Base-by-base conservation (phyloP, 78 protist genomes). In the Dictyostelium citrinum region DNA sequence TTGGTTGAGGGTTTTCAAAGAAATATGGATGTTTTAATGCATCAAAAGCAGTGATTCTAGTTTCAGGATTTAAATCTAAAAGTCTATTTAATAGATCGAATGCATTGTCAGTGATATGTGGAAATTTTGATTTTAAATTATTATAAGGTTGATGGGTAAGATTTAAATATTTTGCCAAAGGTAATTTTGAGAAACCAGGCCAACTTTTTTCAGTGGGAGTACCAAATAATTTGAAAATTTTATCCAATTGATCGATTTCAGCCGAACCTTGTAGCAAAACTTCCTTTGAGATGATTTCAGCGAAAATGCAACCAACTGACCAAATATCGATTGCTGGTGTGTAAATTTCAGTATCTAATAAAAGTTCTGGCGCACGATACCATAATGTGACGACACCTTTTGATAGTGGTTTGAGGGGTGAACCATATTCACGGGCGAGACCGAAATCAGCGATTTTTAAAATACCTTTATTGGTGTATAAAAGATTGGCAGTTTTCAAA, bases 371-470 rank as follows among this genome's bases (percentile, higher is more conserved):
- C 0, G 96, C 96, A 11, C 96, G 37, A 90, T 95, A 95, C 97
- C 97, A 95, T 1, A 95, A 83, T 35, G 97, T 95, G 2, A 90
- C 95, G 6, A 97, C 97, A 37, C 98, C 99, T 90, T 97, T 98
- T 1, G 99, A 98, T 90, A 83, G 90, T 6, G 98, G 85, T 24
- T 91, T 91, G 16, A 99, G 83, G 5, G 99, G 99, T 14, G 93
- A 84, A 14, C 97, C 98, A 84, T 91, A 97, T 2, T 99, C 99
- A 5, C 99, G 88, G 0, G 99, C 99, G 20, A 96, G 58, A 31
- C 99, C 99, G 20, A 99, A 99, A 82, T 99, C 99, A 6, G 99
- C 99, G 5, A 99, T 90, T 95, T 99, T 99, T 55, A 95, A 82
- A 16, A 79, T 29, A 37, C 97, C 97, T 0, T 29, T 31, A n/a